Percentiles rank a stretch among this genome's conserved stretches.
Evolutionary conservation across 1,284 basidiomycete species (phyloP).

Genomic region (Ceratobasidium sp.): DNA sequence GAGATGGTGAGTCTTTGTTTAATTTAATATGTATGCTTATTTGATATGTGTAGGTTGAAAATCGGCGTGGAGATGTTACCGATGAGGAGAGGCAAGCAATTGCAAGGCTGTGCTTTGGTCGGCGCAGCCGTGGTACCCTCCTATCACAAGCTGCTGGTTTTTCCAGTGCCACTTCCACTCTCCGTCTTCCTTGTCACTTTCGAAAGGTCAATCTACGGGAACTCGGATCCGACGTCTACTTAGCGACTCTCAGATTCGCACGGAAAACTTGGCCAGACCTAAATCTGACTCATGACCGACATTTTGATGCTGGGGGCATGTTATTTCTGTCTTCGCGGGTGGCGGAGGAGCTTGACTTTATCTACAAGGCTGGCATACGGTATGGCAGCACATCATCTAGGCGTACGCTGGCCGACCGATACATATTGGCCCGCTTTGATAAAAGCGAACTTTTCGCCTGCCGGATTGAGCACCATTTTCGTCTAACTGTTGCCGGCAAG

Average conservation of each 20-base stretch:
- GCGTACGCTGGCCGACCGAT: background rate
- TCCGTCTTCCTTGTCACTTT: background rate
- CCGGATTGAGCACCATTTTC: background rate
- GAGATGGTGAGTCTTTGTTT: constrained; percentile 48
- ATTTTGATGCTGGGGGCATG: background rate
- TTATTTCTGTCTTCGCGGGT: background rate
- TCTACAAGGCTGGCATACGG: background rate
- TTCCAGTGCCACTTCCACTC: background rate
- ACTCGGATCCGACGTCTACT: background rate
- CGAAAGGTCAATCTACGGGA: background rate
- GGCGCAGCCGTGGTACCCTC: background rate
- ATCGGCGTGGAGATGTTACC: background rate
- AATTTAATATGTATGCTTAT: background rate
- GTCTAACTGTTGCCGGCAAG: constrained; percentile 17
- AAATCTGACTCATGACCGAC: background rate
- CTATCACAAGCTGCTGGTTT: background rate
- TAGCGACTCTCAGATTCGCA: constrained; percentile 36
- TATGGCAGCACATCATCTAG: background rate
- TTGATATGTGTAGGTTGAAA: background rate
- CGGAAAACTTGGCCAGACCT: constrained; percentile 48
- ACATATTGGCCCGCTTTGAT: background rate
- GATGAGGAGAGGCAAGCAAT: background rate
- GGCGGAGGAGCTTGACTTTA: background rate
- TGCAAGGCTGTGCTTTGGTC: background rate
- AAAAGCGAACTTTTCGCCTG: background rate